Percentiles rank a stretch among this genome's conserved stretches.
phyloP scores from a whole-genome alignment of 2,329 filamentous ascomycete species.

The Ophiostoma himal-ulmi region DNA sequence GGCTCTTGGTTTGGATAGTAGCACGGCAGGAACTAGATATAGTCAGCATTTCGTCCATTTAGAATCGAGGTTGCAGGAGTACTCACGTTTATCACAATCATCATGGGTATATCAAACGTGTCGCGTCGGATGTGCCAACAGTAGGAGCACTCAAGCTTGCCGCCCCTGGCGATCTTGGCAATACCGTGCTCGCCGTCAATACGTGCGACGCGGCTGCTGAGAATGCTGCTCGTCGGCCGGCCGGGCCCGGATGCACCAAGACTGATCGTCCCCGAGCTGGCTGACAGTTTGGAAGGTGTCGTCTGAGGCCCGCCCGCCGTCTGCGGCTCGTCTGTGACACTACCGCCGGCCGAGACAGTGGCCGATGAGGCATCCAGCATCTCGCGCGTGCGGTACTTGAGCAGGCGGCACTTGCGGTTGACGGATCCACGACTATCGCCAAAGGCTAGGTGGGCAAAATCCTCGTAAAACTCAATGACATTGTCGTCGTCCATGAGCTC shows the following conservation, averaged over 20 bases:
- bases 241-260: constrained; percentile 26
- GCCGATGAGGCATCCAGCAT: constrained; percentile 37
- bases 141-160: constrained; percentile 89
- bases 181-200: constrained; percentile 73
- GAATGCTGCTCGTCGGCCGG: constrained; percentile 40
- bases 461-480: constrained; percentile 90
- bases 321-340: not conserved
- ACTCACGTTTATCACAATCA: constrained; percentile 97
- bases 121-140: constrained; percentile 97
- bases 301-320: not conserved
- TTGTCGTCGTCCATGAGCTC: constrained; percentile 91
- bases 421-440: constrained; percentile 83
- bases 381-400: constrained; percentile 82
- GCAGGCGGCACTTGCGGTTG: constrained; percentile 73
- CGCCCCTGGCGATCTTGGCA: constrained; percentile 74
- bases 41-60: constrained; percentile 10
- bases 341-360: constrained; percentile 27
- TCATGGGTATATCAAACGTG: constrained; percentile 96
- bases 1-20: constrained; percentile 54
- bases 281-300: not conserved
- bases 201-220: constrained; percentile 55
- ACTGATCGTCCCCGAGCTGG: not conserved
- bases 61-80: not conserved
- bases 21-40: constrained; percentile 50
- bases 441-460: constrained; percentile 88